These are phyloP conservation scores for Curvularia spicifera DNA, from an alignment of 2,329 filamentous ascomycete species.

Conservation along the genomic window DNA sequence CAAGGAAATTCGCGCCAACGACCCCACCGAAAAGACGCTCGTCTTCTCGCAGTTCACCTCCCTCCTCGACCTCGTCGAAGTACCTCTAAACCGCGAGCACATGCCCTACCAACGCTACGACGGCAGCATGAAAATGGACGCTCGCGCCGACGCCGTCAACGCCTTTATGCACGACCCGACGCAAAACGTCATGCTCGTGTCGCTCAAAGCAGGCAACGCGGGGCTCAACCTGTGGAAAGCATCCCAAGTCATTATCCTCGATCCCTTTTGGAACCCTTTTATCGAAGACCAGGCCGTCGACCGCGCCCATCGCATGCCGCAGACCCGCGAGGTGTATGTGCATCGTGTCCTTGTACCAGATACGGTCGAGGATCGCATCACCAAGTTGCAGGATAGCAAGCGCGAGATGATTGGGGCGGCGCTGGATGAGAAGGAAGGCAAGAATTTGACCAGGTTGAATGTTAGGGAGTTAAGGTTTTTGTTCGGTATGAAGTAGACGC, in stretches of 20 bases:
- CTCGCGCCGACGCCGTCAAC: slow-evolving; percentile 70
- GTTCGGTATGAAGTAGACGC: slow-evolving; percentile 57
- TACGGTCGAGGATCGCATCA: slow-evolving; percentile 88
- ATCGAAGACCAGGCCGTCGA: slow-evolving; percentile 93
- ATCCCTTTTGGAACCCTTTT: slow-evolving; percentile 94
- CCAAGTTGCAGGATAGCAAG: slow-evolving; percentile 79
- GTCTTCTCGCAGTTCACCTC: slow-evolving; percentile 85
- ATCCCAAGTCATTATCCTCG: slow-evolving; percentile 85
- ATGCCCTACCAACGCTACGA: slow-evolving; percentile 74
- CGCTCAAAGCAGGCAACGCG: slow-evolving; percentile 80
- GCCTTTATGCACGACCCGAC: slow-evolving; percentile 68
- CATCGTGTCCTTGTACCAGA: slow-evolving; percentile 77
- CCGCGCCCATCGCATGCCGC: slow-evolving; percentile 86
- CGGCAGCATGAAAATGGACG: slow-evolving; percentile 71
- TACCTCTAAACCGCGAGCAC: slow-evolving; percentile 67
- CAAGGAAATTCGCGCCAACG: slow-evolving; percentile 54
- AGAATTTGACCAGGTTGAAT: slow-evolving; percentile 70
- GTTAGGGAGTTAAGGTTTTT: slow-evolving; percentile 72
- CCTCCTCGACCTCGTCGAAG: slow-evolving; percentile 76
- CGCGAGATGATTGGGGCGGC: slow-evolving; percentile 77
- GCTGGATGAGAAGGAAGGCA: slow-evolving; percentile 75
- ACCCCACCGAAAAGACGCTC: slow-evolving; percentile 73
- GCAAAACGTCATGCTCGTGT: slow-evolving; percentile 75
- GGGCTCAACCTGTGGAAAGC: slow-evolving; percentile 86
- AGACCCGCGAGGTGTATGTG: slow-evolving; percentile 74